A percentile compares a stretch with the other conserved stretches of the same genome.
These are phyloP conservation scores for Russula olivacea DNA, from an alignment of 768 basidiomycete genomes.

Conservation along the genomic window DNA sequence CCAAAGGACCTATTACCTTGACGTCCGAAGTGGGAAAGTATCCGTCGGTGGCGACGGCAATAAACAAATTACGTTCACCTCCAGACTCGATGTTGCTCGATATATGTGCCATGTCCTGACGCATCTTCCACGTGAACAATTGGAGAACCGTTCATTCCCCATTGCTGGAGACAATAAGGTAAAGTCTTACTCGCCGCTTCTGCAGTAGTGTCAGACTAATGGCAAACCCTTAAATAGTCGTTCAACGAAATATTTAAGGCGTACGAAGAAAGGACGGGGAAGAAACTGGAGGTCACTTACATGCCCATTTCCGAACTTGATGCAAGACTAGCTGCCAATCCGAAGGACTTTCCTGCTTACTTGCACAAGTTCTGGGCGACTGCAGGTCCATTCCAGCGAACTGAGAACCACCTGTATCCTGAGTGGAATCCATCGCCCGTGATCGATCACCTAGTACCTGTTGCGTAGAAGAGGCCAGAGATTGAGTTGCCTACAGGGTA, in stretches of 20 bases:
- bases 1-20: too few species aligned
- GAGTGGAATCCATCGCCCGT: background rate
- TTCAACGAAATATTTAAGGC: background rate
- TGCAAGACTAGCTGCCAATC: background rate
- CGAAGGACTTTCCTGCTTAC: background rate
- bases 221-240: background rate
- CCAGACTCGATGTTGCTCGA: too few species aligned
- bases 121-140: too few species aligned
- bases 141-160: too few species aligned
- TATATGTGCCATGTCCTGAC: too few species aligned
- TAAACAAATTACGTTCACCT: too few species aligned
- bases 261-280: background rate
- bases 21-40: too few species aligned
- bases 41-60: too few species aligned
- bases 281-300: background rate
- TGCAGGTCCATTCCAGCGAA: conserved; percentile 1
- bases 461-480: background rate
- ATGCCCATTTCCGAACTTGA: background rate
- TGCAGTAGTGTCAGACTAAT: too few species aligned
- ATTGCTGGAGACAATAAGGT: too few species aligned
- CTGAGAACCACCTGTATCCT: conserved; percentile 21
- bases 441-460: background rate
- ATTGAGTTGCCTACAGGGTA: background rate
- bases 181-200: too few species aligned
- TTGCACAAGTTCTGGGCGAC: background rate